Percentiles rank a stretch among this genome's conserved stretches.
Conservation (phyloP, 192 early-diverging fungal genomes). For the Coemansia umbellata region DNA sequence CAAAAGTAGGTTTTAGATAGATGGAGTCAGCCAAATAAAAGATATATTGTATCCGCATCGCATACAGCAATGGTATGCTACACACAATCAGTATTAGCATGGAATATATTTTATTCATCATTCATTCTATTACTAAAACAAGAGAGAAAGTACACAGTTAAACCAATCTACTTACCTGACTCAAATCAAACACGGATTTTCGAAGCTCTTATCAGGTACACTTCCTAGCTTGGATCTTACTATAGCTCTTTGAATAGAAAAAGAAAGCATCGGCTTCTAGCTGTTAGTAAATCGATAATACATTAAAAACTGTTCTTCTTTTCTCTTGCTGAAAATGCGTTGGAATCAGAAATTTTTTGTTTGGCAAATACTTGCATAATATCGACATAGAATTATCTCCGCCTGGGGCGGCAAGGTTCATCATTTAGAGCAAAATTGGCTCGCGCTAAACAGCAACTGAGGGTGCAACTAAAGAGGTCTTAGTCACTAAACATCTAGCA, state of each 20-base stretch:
- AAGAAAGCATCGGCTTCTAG: not conserved
- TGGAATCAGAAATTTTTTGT: conserved; percentile 13
- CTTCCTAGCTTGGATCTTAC: too few species aligned
- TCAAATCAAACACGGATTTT: too few species aligned
- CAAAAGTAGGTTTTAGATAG: too few species aligned
- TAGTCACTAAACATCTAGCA: too few species aligned
- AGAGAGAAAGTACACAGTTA: conserved; percentile 3
- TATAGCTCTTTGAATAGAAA: not conserved
- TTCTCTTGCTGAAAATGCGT: not conserved
- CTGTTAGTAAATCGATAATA: not conserved
- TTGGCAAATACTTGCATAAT: conserved; percentile 34
- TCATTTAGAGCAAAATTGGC: conserved; percentile 16
- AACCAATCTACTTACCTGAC: too few species aligned
- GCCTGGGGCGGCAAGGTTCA: conserved; percentile 53
- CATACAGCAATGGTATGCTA: conserved; percentile 5
- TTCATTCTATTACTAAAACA: not conserved
- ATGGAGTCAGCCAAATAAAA: too few species aligned
- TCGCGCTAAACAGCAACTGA: not conserved
- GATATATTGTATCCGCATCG: conserved; percentile 25
- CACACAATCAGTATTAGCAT: conserved; percentile 42
- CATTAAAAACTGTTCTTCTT: not conserved
- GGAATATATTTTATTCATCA: conserved; percentile 48
- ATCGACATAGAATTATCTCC: conserved; percentile 50
- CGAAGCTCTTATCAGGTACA: too few species aligned
- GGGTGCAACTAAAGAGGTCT: too few species aligned